A percentile compares a stretch with the other conserved stretches of the same genome.
Evolutionary conservation across 805 yeast genomes (phyloP).

Genomic region (Wickerhamomyces canadensis): DNA sequence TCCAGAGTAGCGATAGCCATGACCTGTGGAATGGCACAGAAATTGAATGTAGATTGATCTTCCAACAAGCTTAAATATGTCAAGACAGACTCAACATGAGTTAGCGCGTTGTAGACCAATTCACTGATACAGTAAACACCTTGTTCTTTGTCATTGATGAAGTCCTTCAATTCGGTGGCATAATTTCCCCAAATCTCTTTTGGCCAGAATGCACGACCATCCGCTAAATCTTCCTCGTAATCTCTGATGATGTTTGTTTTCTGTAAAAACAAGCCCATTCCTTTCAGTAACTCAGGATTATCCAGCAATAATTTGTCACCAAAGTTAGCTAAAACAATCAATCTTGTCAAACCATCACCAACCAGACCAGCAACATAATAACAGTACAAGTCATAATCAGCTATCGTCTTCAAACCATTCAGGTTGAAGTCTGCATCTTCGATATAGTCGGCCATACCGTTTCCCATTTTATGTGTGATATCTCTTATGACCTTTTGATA

Average conservation of each 20-base stretch:
- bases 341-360: constrained; percentile 89
- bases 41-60: constrained; percentile 80
- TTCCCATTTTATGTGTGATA: constrained; percentile 84
- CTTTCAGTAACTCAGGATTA: constrained; percentile 55
- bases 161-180: constrained; percentile 56
- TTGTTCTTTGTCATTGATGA: constrained; percentile 39
- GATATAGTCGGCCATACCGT: constrained; percentile 96
- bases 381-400: constrained; percentile 88
- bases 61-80: constrained; percentile 67
- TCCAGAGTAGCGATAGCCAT: constrained; percentile 97
- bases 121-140: constrained; percentile 80
- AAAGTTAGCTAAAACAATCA: constrained; percentile 72
- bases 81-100: constrained; percentile 72
- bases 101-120: constrained; percentile 70
- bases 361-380: constrained; percentile 97
- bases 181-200: constrained; percentile 87
- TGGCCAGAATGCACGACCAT: constrained; percentile 96
- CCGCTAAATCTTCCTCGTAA: constrained; percentile 84
- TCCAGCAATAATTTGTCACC: constrained; percentile 51
- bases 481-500: constrained; percentile 77
- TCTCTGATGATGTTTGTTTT: constrained; percentile 96
- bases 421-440: constrained; percentile 70
- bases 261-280: constrained; percentile 94
- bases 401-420: constrained; percentile 70
- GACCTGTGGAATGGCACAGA: constrained; percentile 97